phyloP scores from a whole-genome alignment of 148 eudicot species.

The Simmondsia chinensis region DNA sequence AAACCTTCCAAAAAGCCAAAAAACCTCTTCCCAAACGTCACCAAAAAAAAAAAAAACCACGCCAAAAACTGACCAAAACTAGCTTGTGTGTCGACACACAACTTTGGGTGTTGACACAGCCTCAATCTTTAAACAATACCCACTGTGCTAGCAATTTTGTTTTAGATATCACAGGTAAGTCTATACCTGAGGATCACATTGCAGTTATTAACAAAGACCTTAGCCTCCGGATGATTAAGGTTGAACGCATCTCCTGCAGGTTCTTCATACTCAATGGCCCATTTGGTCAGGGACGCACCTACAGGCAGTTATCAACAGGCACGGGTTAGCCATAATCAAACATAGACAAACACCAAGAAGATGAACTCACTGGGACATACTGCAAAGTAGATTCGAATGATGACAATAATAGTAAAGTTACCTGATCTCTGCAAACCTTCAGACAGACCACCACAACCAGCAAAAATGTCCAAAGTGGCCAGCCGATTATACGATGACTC shows the following conservation, averaged over 20 bases:
- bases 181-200: conserved; percentile 81
- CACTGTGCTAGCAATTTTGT: too few relatives aligned
- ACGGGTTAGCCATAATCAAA: conserved; percentile 6
- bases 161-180: too few relatives aligned
- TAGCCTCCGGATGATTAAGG: conserved; percentile 76
- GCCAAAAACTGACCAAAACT: too few relatives aligned
- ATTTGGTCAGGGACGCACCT: conserved; percentile 82
- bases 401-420: conserved; percentile 16
- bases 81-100: too few relatives aligned
- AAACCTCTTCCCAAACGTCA: too few relatives aligned
- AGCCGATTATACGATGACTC: conserved; percentile 19
- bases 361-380: too few relatives aligned
- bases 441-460: conserved; percentile 98
- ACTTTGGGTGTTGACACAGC: too few relatives aligned
- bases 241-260: conserved; percentile 94
- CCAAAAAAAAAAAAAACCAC: too few relatives aligned
- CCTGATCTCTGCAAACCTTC: conserved; percentile 92
- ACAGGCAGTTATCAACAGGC: conserved; percentile 6
- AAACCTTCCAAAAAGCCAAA: too few relatives aligned
- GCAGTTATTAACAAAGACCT: conserved; percentile 73
- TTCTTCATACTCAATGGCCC: conserved; percentile 99
- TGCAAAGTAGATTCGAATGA: too few relatives aligned
- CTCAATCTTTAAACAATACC: too few relatives aligned
- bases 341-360: background rate
- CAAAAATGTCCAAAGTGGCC: conserved; percentile 86